These are phyloP conservation scores for Colletotrichum somersetense DNA, from an alignment of 2,329 filamentous ascomycete species.

Conservation along the genomic window DNA sequence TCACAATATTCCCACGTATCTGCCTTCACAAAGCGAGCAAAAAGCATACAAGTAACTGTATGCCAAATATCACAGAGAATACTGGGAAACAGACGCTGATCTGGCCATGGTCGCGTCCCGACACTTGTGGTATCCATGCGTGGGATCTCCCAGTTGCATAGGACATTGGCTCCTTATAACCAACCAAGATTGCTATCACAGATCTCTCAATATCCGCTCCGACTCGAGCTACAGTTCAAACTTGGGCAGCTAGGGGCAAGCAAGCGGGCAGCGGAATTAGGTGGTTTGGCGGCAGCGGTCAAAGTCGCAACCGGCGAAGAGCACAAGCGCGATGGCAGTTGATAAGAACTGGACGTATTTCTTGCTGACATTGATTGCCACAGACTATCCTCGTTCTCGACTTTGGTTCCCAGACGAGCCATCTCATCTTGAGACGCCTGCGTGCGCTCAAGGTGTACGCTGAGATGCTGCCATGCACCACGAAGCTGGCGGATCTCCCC, in stretches of 20 bases:
- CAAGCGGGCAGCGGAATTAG: not conserved
- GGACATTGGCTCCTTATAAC: not conserved
- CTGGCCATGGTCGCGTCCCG: not conserved
- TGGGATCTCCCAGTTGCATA: not conserved
- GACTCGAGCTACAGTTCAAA: too few species aligned
- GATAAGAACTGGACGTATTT: not conserved
- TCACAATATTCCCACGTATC: not conserved
- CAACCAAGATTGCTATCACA: not conserved
- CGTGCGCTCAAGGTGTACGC: slow-evolving; percentile 85
- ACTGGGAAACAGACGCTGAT: not conserved
- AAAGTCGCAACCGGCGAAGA: not conserved
- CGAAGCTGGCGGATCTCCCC: slow-evolving; percentile 80
- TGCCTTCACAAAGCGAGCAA: not conserved
- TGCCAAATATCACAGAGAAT: not conserved
- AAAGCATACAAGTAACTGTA: not conserved
- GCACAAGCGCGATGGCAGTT: too few species aligned
- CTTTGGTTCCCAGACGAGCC: slow-evolving; percentile 79
- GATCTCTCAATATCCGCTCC: not conserved
- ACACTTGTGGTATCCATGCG: not conserved
- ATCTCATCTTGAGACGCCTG: slow-evolving; percentile 81
- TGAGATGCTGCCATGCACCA: slow-evolving; percentile 90
- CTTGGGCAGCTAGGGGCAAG: not conserved
- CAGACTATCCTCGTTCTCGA: slow-evolving; percentile 79
- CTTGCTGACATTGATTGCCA: not conserved
- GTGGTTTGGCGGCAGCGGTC: slow-evolving; percentile 43